Base-by-base conservation (phyloP, 2,329 filamentous ascomycete species). In the Hypoxylon sp. region DNA sequence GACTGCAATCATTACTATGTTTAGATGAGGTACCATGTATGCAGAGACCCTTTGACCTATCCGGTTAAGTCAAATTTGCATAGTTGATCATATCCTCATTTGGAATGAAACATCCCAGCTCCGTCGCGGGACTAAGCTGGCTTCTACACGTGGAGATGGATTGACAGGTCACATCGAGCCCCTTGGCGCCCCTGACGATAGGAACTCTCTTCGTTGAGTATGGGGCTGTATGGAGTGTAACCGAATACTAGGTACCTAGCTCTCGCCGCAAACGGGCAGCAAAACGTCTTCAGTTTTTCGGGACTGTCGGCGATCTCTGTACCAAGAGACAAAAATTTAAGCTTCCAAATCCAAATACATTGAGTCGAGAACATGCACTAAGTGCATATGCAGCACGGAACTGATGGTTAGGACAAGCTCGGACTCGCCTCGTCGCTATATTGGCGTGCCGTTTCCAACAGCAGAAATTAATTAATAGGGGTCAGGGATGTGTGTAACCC, bases 401-500 rank as follows among this genome's bases (percentile, higher is more conserved):
- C 52, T 45, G 53, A 56, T 59, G 49, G n/a, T 23, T 48, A 14
- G 46, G 34, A 46, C 32, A 41, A 32, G 25, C 23, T 41, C 50
- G 14, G 49, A 55, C 21, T 61, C 52, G 60, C 65, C 57, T 57
- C 30, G 43, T 59, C 46, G 50, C 50, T 41, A 19, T 41, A 21
- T 45, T 60, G 45, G 48, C 48, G 45, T 60, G 52, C 55, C 48
- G 56, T 51, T 57, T 48, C 34, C 49, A 60, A 43, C 60, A 57
- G 55, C 46, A 68, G 57, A 55, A 19, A 41, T 53, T 65, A 57
- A 62, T 56, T 60, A 68, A 48, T 53, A 38, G 3, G 49, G 17
- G 38, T 41, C 50, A 69, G 59, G 63, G 63, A 53, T 66, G 50
- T 41, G 38, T 49, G 45, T 32, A 56, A 41, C 60, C 67, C 66